Conservation (phyloP, 805 yeast genomes). For the Jamesozyma spencerorum region DNA sequence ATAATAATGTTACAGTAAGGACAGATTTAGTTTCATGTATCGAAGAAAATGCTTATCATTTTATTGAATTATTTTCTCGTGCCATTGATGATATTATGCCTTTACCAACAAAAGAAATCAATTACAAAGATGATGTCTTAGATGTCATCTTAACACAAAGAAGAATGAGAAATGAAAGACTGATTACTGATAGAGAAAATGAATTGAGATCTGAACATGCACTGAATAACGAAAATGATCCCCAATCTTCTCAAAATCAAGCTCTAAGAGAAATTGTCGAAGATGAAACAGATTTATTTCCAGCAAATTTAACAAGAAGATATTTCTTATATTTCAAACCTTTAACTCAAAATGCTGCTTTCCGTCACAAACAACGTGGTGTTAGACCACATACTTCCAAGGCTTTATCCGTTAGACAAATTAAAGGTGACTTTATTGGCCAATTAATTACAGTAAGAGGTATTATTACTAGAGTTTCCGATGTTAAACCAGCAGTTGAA, state of each 20-base stretch:
- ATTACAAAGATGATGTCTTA: constrained; percentile 78
- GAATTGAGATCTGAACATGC: constrained; percentile 41
- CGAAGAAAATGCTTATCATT: constrained; percentile 66
- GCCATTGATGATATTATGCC: constrained; percentile 81
- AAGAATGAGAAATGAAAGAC: constrained; percentile 66
- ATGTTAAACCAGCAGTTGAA: constrained; percentile 84
- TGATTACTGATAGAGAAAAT: constrained; percentile 56
- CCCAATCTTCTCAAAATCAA: constrained; percentile 22
- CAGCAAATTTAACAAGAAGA: constrained; percentile 78
- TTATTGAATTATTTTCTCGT: constrained; percentile 63
- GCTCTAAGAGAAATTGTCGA: constrained; percentile 29
- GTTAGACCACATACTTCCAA: constrained; percentile 30
- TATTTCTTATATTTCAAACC: constrained; percentile 85
- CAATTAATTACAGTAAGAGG: constrained; percentile 85
- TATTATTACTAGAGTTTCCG: constrained; percentile 89
- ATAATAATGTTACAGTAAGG: constrained; percentile 7
- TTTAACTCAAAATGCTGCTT: constrained; percentile 35
- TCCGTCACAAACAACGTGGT: constrained; percentile 15
- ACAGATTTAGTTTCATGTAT: constrained; percentile 34
- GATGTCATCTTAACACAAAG: constrained; percentile 92
- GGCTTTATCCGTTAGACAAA: constrained; percentile 80
- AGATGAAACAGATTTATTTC: constrained; percentile 54
- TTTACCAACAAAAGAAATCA: constrained; percentile 64
- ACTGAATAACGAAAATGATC: constrained; percentile 21
- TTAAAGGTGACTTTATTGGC: constrained; percentile 77